Base-by-base conservation (phyloP, 1,284 basidiomycete genomes). In the Cutaneotrichosporon cutaneum region DNA sequence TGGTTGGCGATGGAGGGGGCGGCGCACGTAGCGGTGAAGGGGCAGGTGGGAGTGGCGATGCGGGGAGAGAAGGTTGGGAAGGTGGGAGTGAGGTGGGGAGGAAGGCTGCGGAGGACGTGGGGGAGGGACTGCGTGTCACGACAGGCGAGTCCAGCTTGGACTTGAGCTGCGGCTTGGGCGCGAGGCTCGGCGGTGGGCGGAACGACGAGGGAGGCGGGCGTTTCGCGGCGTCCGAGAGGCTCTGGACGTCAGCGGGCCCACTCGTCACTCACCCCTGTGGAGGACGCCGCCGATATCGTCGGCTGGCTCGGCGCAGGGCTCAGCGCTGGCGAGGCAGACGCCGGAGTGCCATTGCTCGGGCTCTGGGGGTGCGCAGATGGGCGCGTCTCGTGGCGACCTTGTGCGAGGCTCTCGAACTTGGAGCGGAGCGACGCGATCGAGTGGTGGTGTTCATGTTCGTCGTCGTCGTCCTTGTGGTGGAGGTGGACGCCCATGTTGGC, bases 361-460 rank as follows among this genome's bases (percentile, higher is more conserved):
- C 45, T 48, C 45, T 1, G 22, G 4, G 48, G 27, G 7, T 27
- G 48, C 26, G 22, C 16, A n/a, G 27, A 51, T n/a, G 26, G 3
- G 48, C 18, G 22, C 24, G 26, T 24, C 33, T 3, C 21, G 26
- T 33, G 30, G 9, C 4, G 32, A 2, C 32, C 30, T n/a, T 67
- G 62, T 0, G 71, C 63, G 14, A 77, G 65, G 36, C 56, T 72
- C 65, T 77, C 75, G 53, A 77, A 77, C 52, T 66, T 72, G 11
- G 67, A 71, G 13, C 75, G 62, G 4, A 77, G 59, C 10, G 70
- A 69, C 4, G 73, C 67, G 50, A 77, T 75, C n/a, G 72, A 72
- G 30, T 65, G 56, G 22, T 55, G 63, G 36, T 63, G 59, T 14
- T 66, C 53, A 4, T 59, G 44, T 9, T 35, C 52, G n/a, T 53